Evolutionary conservation across 306 rosid genomes (phyloP).

Genomic region (Pyrus betulifolia): DNA sequence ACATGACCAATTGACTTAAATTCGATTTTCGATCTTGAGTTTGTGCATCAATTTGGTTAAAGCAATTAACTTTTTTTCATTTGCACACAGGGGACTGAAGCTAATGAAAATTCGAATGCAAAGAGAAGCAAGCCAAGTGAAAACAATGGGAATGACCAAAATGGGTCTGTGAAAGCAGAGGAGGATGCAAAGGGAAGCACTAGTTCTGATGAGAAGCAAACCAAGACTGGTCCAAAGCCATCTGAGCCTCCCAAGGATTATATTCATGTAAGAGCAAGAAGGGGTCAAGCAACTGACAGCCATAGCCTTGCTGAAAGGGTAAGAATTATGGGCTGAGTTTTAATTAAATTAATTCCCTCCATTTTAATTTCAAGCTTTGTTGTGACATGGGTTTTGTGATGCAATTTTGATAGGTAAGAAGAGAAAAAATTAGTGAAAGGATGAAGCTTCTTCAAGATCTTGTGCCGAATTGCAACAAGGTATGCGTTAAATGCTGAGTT

Average conservation of each 20-base stretch:
- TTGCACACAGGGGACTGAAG: constrained; percentile 38
- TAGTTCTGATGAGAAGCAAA: constrained; percentile 41
- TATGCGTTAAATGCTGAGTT: constrained; percentile 1
- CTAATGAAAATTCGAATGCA: constrained; percentile 34
- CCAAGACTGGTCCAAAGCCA: constrained; percentile 48
- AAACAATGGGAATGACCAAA: constrained; percentile 35
- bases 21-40: background rate
- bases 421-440: constrained; percentile 96
- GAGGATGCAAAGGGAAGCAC: constrained; percentile 44
- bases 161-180: constrained; percentile 32
- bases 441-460: constrained; percentile 97
- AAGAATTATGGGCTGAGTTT: background rate
- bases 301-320: constrained; percentile 99
- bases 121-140: constrained; percentile 51
- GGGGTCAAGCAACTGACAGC: constrained; percentile 99
- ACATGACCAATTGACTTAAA: background rate
- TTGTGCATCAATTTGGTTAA: background rate
- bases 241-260: constrained; percentile 82
- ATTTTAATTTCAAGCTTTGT: background rate
- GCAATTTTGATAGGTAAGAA: constrained; percentile 51
- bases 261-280: constrained; percentile 97
- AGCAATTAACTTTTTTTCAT: background rate
- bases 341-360: background rate
- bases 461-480: constrained; percentile 98
- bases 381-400: constrained; percentile 14